Base-by-base conservation (phyloP, 78 protist genomes). In the Dictyostelium citrinum region DNA sequence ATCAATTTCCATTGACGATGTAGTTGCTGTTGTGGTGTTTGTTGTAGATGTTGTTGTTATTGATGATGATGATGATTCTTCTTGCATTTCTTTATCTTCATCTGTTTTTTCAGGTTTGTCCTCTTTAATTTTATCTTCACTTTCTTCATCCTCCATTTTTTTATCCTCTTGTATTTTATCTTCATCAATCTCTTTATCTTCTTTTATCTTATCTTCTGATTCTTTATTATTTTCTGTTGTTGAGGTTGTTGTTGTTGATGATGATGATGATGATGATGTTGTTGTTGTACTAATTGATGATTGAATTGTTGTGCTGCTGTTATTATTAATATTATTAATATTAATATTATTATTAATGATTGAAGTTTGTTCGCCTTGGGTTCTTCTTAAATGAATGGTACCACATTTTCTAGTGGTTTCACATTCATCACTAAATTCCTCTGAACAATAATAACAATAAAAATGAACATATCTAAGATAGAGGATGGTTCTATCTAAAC, bases 341-440 rank as follows among this genome's bases (percentile, higher is more conserved):
- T 20, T 39, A 70, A 17, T 58, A 39, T 55, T 39, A 35, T 78
- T 84, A 20, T 12, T 46, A 46, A 33, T 83, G 5, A 80, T 51
- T 12, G 37, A 37, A 4, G 58, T 31, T 35, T 29, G 33, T 10
- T 20, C 78, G 1, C 61, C 81, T 2, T 33, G 68, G 46, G 85
- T 72, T 78, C 82, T 58, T 88, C 93, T 88, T 31, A 78, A 33
- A 88, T 88, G 93, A 16, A 88, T 82, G 31, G 93, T 77, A 6
- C 93, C 93, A 88, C 93, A 88, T 49, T 88, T 88, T 78, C 93
- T 88, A 17, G 71, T 83, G 14, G 81, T 78, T 78, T 88, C 93
- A 68, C 58, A 31, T 17, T 77, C 85, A 35, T 88, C 93, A 9
- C 45, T 3, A 55, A 60, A 88, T 55, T 88, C 93, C 10, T 88